Conservation (phyloP, 1,139 yeast genomes). For the Debaryomyces coudertii region DNA sequence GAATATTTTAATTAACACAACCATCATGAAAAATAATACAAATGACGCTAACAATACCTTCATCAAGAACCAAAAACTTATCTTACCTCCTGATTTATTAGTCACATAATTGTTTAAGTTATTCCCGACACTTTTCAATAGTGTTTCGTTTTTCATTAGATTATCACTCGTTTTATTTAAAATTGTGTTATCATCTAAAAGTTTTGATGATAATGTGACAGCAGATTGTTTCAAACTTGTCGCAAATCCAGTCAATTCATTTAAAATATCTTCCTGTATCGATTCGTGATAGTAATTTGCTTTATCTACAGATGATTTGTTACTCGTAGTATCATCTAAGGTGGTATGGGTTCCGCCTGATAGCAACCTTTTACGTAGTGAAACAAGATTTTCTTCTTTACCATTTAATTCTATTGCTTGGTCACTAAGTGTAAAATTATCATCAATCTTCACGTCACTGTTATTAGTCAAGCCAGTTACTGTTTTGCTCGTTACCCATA, state of each 20-base stretch:
- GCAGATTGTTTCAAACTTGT: conserved; percentile 42
- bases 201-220: conserved; percentile 35
- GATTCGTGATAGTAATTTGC: conserved; percentile 40
- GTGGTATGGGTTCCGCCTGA: conserved; percentile 24
- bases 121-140: conserved; percentile 41
- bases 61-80: conserved; percentile 39
- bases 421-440: not conserved
- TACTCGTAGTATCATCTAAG: conserved; percentile 10
- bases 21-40: conserved; percentile 31
- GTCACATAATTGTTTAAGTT: conserved; percentile 40
- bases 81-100: conserved; percentile 44
- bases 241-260: conserved; percentile 43
- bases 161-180: conserved; percentile 42
- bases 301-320: conserved; percentile 11
- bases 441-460: conserved; percentile 8
- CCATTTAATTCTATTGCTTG: conserved; percentile 12
- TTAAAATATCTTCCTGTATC: conserved; percentile 44
- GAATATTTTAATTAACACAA: conserved; percentile 29
- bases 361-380: conserved; percentile 31
- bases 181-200: conserved; percentile 41
- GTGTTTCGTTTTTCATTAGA: conserved; percentile 37
- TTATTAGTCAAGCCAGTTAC: not conserved
- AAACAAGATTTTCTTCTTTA: conserved; percentile 24
- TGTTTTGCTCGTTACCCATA: conserved; percentile 15
- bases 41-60: conserved; percentile 30